Evolutionary conservation across 768 basidiomycete species (phyloP), one percentile per base, ranked within the genome.

Genomic region (Phaffia tasmanica): DNA sequence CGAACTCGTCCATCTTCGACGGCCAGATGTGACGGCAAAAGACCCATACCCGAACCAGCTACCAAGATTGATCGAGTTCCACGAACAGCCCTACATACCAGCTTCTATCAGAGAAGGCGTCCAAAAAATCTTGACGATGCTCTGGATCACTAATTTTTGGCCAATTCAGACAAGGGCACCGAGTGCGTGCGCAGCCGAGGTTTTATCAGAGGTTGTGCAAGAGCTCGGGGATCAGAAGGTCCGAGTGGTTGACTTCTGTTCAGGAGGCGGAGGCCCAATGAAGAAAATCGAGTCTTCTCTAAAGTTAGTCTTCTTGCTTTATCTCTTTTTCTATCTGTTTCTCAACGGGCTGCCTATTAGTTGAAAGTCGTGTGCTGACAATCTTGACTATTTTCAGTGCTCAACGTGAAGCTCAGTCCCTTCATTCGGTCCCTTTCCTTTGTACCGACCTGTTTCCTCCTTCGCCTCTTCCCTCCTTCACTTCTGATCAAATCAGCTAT

Each of bases 191-290:
- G 73, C 69, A 1, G 70, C 69, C 5, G 66, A 71, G 2, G 71
- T 74, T 2, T 57, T 76, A 21, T 69, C 72, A 35, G 49, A 61
- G 55, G 64, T 74, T 1, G 30, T 75, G 14, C 56, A 57, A 16
- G 68, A 70, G 55, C 54, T 71, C 30, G 72, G 72, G 35, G 46
- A 50, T 30, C 47, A 53, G 48, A n/a, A 59, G 51, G 21, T 75
- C 29, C 69, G 57, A 18, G 67, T 76, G 1, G 70, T 76, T 6
- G 75, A 76, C 69, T 75, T 73, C 54, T 75, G 75, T 69, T 69
- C 67, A 16, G 74, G 74, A 11, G 74, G 72, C 21, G 74, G 75
- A 25, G 74, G 75, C 27, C 73, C 74, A 53, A 68, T 74, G 47
- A 69, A 70, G 9, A 62, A 58, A 42, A 71, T 75, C 58, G 74